Evolutionary conservation across 352 stramenopile genomes (phyloP).

Genomic region (Globisporangium abappressorium): DNA sequence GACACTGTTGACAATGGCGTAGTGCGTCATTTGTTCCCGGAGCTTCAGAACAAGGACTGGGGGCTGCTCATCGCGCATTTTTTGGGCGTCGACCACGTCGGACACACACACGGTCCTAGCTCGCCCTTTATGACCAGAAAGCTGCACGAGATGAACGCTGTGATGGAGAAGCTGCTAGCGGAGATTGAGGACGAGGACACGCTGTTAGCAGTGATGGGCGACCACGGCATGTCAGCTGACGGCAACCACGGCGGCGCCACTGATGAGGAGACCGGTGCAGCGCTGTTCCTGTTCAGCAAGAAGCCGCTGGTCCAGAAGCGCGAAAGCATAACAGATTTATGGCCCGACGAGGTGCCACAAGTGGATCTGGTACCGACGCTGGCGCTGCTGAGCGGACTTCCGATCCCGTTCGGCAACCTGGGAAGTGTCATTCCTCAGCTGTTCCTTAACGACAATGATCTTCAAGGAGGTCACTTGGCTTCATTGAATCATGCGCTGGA

Average conservation of each 20-base stretch:
- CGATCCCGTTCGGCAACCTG: conserved; percentile 96
- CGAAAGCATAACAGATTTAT: conserved; percentile 12
- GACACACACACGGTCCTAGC: conserved; percentile 95
- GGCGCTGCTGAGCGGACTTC: conserved; percentile 90
- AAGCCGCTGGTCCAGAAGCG: conserved; percentile 26
- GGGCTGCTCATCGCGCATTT: conserved; percentile 86
- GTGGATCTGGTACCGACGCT: conserved; percentile 97
- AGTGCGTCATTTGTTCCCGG: conserved; percentile 59
- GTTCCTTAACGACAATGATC: conserved; percentile 46
- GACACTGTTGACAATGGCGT: conserved; percentile 97
- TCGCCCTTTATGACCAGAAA: conserved; percentile 94
- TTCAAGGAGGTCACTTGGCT: background rate
- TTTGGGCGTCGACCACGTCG: conserved; percentile 97
- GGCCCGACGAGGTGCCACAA: conserved; percentile 70
- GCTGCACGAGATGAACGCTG: conserved; percentile 94
- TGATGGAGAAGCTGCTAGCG: conserved; percentile 75
- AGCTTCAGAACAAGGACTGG: conserved; percentile 67
- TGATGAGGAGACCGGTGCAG: conserved; percentile 94
- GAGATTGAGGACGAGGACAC: conserved; percentile 73
- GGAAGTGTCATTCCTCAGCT: conserved; percentile 92
- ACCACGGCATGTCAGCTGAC: conserved; percentile 98
- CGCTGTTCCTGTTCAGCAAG: conserved; percentile 92
- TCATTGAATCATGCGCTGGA: conserved; percentile 62
- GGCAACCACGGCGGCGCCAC: conserved; percentile 97
- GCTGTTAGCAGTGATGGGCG: conserved; percentile 93